Base-by-base conservation (phyloP, 2,329 filamentous ascomycete genomes). In the Chaetoscypha palmicola region DNA sequence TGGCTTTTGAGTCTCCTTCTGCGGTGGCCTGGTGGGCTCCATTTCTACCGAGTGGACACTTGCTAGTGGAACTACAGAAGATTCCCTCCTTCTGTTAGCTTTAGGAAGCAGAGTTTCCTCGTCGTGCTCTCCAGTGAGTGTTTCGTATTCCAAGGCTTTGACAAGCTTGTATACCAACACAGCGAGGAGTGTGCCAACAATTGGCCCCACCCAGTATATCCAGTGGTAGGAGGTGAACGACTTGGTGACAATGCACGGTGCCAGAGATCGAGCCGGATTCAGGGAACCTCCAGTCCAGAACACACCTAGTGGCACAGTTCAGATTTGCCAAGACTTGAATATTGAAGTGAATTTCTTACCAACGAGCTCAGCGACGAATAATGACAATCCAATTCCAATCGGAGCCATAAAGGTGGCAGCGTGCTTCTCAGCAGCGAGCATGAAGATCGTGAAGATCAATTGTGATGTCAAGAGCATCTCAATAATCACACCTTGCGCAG, bases 141-240 rank as follows among this genome's bases (percentile, higher is more conserved):
- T 70, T 51, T 70, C 62, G 56, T 76, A 78, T 43, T 76, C 67
- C 23, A 77, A 62, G 22, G 63, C 57, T 56, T 74, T 74, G 43
- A 79, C 62, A 2, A 73, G 49, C 46, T 66, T 67, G 61, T 76
- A 79, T 16, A 74, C 65, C 5, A 48, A 62, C n/a, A 64, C 68
- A 1, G 74, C 73, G 11, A 78, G 56, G 4, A 72, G 39, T 1
- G 69, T 54, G 0, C 76, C 76, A 39, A 74, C 60, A 8, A 68
- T 59, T 1, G 76, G 75, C 0, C 73, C 75, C 9, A 77, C 52
- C 68, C 63, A 67, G 53, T 73, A 73, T 35, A 73, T 71, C 70
- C 70, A 73, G 50, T 72, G 69, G 47, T 71, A 65, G 3, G 46
- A 42, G 19, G 64, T 60, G 48, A 72, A 73, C 0, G 57, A 60